A percentile compares a stretch with the other conserved stretches of the same genome.
These are phyloP conservation scores for Oryza glumipatula DNA, from an alignment of 176 grass and related monocot species.

Conservation along the genomic window DNA sequence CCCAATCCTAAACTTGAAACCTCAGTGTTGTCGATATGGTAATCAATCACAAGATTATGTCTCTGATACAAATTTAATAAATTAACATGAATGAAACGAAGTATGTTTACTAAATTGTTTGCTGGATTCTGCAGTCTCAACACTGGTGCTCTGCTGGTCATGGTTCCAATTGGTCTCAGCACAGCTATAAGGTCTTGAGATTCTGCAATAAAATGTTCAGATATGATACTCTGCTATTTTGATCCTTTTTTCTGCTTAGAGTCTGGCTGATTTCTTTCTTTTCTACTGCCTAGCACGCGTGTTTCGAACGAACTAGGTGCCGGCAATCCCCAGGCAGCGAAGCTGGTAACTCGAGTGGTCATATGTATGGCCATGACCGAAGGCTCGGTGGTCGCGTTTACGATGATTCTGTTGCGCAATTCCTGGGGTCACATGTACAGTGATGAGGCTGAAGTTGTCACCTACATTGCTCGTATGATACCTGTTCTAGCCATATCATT, in stretches of 20 bases:
- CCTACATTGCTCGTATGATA: constrained; percentile 38
- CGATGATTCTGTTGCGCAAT: constrained; percentile 35
- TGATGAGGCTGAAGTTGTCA: constrained; percentile 36
- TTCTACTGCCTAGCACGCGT: neutral
- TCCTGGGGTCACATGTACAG: constrained; percentile 45
- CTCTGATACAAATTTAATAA: neutral
- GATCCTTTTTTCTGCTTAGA: neutral
- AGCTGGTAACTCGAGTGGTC: constrained; percentile 27
- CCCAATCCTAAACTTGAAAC: constrained; percentile 50
- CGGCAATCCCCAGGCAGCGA: constrained; percentile 32
- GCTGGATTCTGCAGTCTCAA: constrained; percentile 29
- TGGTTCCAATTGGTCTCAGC: constrained; percentile 35
- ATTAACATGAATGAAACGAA: neutral
- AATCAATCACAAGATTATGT: neutral
- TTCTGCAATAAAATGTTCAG: neutral
- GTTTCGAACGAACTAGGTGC: constrained; percentile 32
- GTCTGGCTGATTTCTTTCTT: neutral
- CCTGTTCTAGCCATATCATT: constrained; percentile 37
- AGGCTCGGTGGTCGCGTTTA: constrained; percentile 21
- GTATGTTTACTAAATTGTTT: neutral
- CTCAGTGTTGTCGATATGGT: constrained; percentile 53
- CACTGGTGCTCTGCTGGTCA: constrained; percentile 39
- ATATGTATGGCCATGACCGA: constrained; percentile 27
- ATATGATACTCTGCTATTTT: neutral
- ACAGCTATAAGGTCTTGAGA: constrained; percentile 23